These are phyloP conservation scores for Trichoderma hamatum DNA, from an alignment of 2,329 filamentous ascomycete genomes.

Conservation along the genomic window DNA sequence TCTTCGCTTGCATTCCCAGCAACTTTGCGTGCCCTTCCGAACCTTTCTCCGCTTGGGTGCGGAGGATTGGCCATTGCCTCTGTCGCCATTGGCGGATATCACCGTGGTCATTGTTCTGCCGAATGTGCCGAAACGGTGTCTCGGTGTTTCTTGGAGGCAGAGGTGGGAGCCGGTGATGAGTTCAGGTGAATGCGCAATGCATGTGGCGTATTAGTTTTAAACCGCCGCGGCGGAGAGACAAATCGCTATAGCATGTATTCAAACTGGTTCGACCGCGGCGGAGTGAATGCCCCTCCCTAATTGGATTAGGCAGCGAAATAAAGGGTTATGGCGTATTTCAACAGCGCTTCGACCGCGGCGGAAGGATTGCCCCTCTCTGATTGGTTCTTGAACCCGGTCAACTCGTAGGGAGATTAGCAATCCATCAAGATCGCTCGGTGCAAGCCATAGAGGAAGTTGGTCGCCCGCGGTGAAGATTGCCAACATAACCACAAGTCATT, in stretches of 20 bases:
- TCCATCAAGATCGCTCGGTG: neutral
- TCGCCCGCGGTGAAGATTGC: neutral
- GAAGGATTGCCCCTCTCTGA: neutral
- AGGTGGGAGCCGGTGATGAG: neutral
- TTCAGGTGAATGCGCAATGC: neutral
- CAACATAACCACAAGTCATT: neutral
- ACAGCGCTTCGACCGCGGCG: neutral
- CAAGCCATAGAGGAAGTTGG: neutral
- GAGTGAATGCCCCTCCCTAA: neutral
- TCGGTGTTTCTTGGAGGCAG: neutral
- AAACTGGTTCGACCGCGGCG: neutral
- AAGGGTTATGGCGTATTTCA: neutral
- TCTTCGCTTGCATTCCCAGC: slow-evolving; percentile 61
- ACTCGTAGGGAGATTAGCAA: neutral
- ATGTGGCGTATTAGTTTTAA: neutral
- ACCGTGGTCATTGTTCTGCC: neutral
- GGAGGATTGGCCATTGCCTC: neutral
- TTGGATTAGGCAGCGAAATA: neutral
- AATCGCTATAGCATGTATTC: neutral
- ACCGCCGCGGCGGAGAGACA: neutral
- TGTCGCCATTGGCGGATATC: neutral
- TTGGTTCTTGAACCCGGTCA: neutral
- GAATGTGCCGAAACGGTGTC: neutral
- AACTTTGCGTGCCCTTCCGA: slow-evolving; percentile 61
- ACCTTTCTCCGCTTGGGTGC: slow-evolving; percentile 34